These are phyloP conservation scores for Pelargonium cotyledonis DNA, from an alignment of 441 rosid genomes.

Conservation along the genomic window DNA sequence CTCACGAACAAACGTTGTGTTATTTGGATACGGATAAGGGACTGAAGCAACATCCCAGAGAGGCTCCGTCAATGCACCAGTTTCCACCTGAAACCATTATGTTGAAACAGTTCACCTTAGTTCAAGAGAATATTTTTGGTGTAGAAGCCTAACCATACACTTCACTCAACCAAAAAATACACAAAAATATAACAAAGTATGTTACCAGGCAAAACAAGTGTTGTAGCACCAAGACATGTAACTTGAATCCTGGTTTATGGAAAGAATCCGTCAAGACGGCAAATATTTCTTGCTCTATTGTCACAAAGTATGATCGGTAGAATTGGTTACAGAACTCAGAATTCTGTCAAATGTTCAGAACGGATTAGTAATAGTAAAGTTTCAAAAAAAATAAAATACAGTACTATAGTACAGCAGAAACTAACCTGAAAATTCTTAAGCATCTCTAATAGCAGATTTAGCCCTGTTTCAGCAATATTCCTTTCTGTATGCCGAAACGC, in stretches of 20 bases:
- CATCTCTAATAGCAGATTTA: constrained; percentile 87
- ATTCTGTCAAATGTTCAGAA: constrained; percentile 36
- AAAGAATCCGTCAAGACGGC: constrained; percentile 94
- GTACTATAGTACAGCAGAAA: constrained; percentile 8
- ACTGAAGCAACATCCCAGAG: constrained; percentile 83
- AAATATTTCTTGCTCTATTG: constrained; percentile 95
- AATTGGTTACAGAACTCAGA: constrained; percentile 89
- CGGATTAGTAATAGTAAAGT: constrained; percentile 11
- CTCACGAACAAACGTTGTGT: constrained; percentile 73
- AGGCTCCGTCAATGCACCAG: constrained; percentile 77
- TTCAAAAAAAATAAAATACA: constrained; percentile 2
- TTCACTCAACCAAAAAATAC: neutral
- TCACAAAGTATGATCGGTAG: constrained; percentile 65
- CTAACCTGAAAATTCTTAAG: constrained; percentile 89
- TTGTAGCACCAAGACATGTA: constrained; percentile 86
- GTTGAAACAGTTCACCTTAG: neutral
- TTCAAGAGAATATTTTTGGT: too few species aligned
- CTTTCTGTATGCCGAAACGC: constrained; percentile 99
- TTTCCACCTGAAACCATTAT: constrained; percentile 59
- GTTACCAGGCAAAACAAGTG: constrained; percentile 83
- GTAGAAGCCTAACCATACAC: neutral
- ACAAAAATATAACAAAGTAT: neutral
- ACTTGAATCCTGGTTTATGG: constrained; percentile 98
- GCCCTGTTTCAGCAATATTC: constrained; percentile 97
- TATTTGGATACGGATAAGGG: constrained; percentile 65